Evolutionary conservation across 2,329 filamentous ascomycete genomes (phyloP).

Genomic region (Penicillium sclerotiorum): DNA sequence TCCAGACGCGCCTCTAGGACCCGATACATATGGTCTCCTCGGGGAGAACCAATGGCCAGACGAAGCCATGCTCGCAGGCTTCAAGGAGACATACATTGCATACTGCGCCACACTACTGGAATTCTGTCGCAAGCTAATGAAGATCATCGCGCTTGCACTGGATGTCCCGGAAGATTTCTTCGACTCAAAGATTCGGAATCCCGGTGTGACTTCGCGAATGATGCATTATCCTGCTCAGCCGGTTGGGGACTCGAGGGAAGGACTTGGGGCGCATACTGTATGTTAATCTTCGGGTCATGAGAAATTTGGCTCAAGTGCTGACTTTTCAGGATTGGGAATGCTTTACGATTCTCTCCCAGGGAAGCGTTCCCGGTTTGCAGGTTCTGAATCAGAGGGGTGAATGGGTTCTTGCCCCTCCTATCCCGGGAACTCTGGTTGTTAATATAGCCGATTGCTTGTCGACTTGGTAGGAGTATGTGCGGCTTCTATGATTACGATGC

Average conservation of each 20-base stretch:
- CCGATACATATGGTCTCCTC: conserved; percentile 21
- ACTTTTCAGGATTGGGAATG: conserved; percentile 39
- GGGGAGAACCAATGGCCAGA: conserved; percentile 30
- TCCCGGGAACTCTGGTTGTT: conserved; percentile 31
- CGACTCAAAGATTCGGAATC: conserved; percentile 33
- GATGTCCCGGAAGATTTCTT: conserved; percentile 42
- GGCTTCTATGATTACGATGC: neutral
- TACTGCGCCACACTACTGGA: conserved; percentile 23
- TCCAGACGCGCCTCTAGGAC: conserved; percentile 11
- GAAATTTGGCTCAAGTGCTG: neutral
- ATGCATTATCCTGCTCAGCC: conserved; percentile 46
- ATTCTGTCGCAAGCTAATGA: conserved; percentile 31
- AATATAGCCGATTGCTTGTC: conserved; percentile 38
- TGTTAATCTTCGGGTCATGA: neutral
- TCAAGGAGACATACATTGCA: conserved; percentile 16
- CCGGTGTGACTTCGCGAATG: conserved; percentile 44
- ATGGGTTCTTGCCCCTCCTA: conserved; percentile 29
- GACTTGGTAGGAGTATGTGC: conserved; percentile 20
- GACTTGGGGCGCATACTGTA: conserved; percentile 46
- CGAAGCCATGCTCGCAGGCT: conserved; percentile 19
- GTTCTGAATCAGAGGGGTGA: conserved; percentile 35
- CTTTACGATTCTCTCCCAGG: conserved; percentile 47
- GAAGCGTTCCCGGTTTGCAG: conserved; percentile 39
- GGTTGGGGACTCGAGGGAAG: conserved; percentile 37
- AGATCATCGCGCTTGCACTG: conserved; percentile 44